Conservation (phyloP, 768 basidiomycete species). For the Mycena amicta region DNA sequence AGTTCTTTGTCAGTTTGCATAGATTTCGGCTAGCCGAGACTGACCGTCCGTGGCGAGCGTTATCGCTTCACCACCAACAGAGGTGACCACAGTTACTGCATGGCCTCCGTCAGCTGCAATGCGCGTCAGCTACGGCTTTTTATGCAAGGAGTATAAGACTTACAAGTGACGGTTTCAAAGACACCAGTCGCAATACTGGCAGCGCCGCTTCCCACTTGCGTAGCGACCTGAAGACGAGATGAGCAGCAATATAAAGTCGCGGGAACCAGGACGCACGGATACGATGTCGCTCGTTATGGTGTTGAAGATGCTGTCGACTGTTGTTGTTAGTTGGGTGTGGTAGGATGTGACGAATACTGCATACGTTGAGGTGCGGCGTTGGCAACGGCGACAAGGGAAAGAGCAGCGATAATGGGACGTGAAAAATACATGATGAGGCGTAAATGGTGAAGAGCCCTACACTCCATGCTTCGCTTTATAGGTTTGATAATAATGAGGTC, state of each 20-base stretch:
- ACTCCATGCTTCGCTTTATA: background rate
- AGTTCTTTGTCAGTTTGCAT: too few relatives aligned
- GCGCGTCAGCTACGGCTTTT: constrained; percentile 21
- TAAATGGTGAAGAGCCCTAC: constrained; percentile 19
- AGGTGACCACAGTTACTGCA: constrained; percentile 58
- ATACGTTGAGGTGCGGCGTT: constrained; percentile 37
- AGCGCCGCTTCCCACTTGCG: constrained; percentile 30
- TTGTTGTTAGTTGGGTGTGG: background rate
- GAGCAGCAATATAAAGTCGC: background rate
- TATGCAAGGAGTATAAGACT: constrained; percentile 25
- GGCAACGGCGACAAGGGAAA: constrained; percentile 34
- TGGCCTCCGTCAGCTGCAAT: constrained; percentile 54
- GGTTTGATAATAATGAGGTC: background rate
- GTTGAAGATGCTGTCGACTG: constrained; percentile 40
- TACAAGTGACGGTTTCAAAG: constrained; percentile 46
- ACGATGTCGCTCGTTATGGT: background rate
- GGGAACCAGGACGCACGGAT: background rate
- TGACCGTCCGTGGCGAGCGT: constrained; percentile 36
- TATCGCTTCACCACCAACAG: constrained; percentile 58
- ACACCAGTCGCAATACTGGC: constrained; percentile 36
- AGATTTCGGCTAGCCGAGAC: too few relatives aligned
- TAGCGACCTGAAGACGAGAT: constrained; percentile 14
- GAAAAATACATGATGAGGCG: constrained; percentile 41
- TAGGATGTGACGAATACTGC: background rate
- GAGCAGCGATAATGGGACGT: constrained; percentile 36